Base-by-base conservation (phyloP, 169 alveolate genomes). In the Plasmodium sp. region DNA sequence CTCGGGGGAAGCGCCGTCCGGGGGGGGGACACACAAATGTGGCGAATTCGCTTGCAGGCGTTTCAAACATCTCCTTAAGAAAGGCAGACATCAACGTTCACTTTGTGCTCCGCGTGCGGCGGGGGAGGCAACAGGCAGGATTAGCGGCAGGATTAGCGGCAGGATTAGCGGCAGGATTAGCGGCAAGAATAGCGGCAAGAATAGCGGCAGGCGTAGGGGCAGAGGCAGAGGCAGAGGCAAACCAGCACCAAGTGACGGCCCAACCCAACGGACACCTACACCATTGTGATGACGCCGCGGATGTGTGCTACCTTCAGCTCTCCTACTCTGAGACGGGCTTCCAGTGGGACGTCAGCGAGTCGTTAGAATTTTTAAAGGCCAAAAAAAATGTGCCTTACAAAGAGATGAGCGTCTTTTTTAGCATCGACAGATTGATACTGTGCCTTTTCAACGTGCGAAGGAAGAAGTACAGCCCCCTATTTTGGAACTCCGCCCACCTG, bases 401-500 rank as follows among this genome's bases (percentile, higher is more conserved):
- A 36, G 27, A 18, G 56, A 39, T 72, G 56, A 22, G 72, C 1
- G 93, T 84, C 2, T 45, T 72, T 9, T 84, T 67, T 36, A 41
- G 14, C 43, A 72, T 84, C 1, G 93, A 84, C 33, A 84, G 72
- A 72, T 84, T 84, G 45, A 84, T 84, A 22, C 93, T 84, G n/a
- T 84, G 75, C 48, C 77, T 84, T 84, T 84, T 67, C 79, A 71
- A 27, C 77, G 36, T 84, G 5, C 62, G 93, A 84, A 84, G 39
- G 34, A 84, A 84, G 71, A 84, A 84, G n/a, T 84, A 72, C 41
- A 84, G 51, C 54, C 54, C 93, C 0, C 16, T 84, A 45, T 84
- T 84, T 43, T 84, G 93, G 93, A 84, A 84, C 58, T 84, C 93
- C 79, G 77, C 84, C 3, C 83, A 84, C 34, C 83, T 84, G 31